Percentiles rank a stretch among this genome's conserved stretches.
Evolutionary conservation across 2,329 filamentous ascomycete species (phyloP).

Genomic region (Seiridium cupressi): DNA sequence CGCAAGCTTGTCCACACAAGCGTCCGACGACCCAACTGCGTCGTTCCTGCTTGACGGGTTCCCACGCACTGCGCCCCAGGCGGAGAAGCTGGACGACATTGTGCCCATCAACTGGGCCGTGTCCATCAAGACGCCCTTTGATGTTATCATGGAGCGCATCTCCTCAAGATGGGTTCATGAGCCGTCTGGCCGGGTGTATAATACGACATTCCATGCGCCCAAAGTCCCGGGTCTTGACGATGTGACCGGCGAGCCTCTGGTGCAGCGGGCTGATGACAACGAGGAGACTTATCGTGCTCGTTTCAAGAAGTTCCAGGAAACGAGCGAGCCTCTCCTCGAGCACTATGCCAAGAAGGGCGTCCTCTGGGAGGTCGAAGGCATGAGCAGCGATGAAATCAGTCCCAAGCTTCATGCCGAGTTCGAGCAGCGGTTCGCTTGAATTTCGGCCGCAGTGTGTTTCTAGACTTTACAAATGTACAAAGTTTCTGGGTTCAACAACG

Average conservation of each 20-base stretch:
- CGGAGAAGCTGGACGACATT: conserved; percentile 70
- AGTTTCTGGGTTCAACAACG: background rate
- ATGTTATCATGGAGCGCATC: conserved; percentile 86
- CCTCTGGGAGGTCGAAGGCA: conserved; percentile 81
- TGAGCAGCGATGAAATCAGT: conserved; percentile 91
- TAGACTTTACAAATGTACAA: background rate
- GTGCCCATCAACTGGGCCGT: conserved; percentile 96
- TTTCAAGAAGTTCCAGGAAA: conserved; percentile 82
- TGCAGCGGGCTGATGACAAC: conserved; percentile 81
- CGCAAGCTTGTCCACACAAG: conserved; percentile 34
- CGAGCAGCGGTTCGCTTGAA: conserved; percentile 64
- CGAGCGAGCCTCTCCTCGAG: conserved; percentile 78
- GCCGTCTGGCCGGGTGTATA: conserved; percentile 89
- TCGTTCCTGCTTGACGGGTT: conserved; percentile 97
- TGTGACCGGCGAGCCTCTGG: conserved; percentile 81
- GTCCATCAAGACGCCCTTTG: conserved; percentile 78
- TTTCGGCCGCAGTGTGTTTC: too few species aligned
- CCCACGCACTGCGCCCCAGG: conserved; percentile 82
- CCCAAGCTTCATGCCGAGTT: conserved; percentile 87
- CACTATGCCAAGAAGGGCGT: conserved; percentile 85
- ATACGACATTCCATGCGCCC: conserved; percentile 88
- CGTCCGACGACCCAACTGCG: conserved; percentile 69
- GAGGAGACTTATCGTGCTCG: conserved; percentile 82
- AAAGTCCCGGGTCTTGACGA: conserved; percentile 81
- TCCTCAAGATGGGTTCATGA: conserved; percentile 91